Conservation (phyloP, 2,329 filamentous ascomycete genomes). For the Alternaria arborescens region DNA sequence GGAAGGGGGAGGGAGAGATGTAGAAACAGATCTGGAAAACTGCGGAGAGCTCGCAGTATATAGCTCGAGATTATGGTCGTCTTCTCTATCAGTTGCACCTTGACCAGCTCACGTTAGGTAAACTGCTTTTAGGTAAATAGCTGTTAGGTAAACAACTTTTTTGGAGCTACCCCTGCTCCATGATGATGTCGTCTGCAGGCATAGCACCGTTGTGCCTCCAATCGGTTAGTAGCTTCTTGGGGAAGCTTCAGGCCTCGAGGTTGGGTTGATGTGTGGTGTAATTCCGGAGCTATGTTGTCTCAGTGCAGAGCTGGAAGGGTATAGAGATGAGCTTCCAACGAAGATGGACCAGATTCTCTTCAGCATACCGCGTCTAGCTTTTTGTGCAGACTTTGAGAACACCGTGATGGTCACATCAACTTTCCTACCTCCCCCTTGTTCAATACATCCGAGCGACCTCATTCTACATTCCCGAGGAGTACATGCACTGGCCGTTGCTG, state of each 20-base stretch:
- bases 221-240: constrained; percentile 28
- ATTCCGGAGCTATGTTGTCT: background rate
- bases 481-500: constrained; percentile 14
- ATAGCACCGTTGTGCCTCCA: constrained; percentile 26
- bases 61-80: constrained; percentile 25
- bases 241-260: constrained; percentile 18
- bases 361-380: background rate
- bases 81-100: constrained; percentile 35
- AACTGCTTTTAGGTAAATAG: constrained; percentile 48
- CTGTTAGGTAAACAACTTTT: constrained; percentile 44
- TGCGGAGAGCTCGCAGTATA: constrained; percentile 29
- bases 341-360: background rate
- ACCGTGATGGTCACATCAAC: constrained; percentile 26
- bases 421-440: background rate
- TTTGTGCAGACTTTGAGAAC: constrained; percentile 1
- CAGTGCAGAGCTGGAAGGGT: background rate
- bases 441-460: background rate
- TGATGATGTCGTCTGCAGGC: constrained; percentile 34
- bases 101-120: constrained; percentile 49
- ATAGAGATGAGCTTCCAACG: background rate
- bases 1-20: constrained; percentile 2
- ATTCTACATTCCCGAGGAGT: background rate
- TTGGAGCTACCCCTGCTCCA: constrained; percentile 38
- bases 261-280: constrained; percentile 4
- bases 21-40: constrained; percentile 4